Evolutionary conservation across 306 rosid species (phyloP).

Genomic region (Potentilla sterilis): DNA sequence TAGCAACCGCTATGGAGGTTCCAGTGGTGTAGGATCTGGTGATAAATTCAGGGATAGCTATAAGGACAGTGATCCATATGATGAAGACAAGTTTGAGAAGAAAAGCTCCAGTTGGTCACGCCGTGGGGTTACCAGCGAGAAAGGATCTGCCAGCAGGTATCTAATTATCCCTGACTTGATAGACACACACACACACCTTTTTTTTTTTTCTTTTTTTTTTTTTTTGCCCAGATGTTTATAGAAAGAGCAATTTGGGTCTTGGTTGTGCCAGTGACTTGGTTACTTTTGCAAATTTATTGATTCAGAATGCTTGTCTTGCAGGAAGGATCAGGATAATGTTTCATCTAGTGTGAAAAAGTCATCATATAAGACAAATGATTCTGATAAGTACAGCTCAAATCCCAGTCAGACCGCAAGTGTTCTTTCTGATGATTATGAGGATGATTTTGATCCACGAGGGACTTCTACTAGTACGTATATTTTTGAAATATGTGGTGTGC

Average conservation of each 20-base stretch:
- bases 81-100: constrained; percentile 57
- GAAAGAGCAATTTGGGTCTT: constrained; percentile 3
- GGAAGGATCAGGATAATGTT: constrained; percentile 47
- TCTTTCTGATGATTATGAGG: constrained; percentile 46
- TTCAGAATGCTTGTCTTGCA: constrained; percentile 41
- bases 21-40: constrained; percentile 42
- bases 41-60: constrained; percentile 57
- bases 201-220: not conserved
- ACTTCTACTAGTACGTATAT: constrained; percentile 68
- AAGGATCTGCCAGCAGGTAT: constrained; percentile 49
- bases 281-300: constrained; percentile 23
- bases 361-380: constrained; percentile 44
- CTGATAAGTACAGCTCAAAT: constrained; percentile 43
- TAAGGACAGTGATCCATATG: constrained; percentile 50
- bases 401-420: constrained; percentile 47
- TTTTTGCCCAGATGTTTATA: not conserved
- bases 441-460: constrained; percentile 96
- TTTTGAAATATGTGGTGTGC: constrained; percentile 10
- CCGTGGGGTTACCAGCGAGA: constrained; percentile 37
- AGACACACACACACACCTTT: not conserved
- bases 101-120: constrained; percentile 48
- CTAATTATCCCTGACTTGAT: constrained; percentile 4
- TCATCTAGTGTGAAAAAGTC: constrained; percentile 52
- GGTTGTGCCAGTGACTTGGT: not conserved
- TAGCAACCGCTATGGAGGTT: constrained; percentile 63